Base-by-base conservation (phyloP, 352 stramenopile species). In the Phytophthora nicotianae region DNA sequence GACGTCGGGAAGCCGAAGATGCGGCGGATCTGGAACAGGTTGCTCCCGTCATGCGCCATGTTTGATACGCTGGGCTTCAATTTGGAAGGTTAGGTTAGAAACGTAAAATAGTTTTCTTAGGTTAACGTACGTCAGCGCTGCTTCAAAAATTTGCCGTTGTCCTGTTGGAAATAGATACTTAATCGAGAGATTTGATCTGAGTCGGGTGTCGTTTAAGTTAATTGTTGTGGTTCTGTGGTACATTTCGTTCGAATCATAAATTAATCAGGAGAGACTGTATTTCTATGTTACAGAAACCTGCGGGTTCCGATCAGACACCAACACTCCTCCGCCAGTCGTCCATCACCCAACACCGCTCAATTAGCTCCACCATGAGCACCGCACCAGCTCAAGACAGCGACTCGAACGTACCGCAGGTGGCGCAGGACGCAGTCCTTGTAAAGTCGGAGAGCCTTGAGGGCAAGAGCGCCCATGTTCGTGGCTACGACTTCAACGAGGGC, bases 401-500 rank as follows among this genome's bases (percentile, higher is more conserved):
- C 45, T 2, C 37, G 17, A 58, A 27, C 16, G 69, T 70, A 33
- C 81, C 81, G 32, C 65, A 84, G 19, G 69, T 80, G 50, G 86
- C 86, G 27, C 86, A 95, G 65, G 75, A 80, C 26, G 79, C 83
- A 19, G 83, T 95, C 33, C 75, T 93, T 35, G 75, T 93, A 65
- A 74, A 77, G 32, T 95, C 86, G 1, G 86, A 95, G 54, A 63
- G 85, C 50, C 77, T 95, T 41, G 84, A 93, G 53, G 84, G 84
- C 49, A 88, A 91, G 72, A 67, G 57, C 45, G 60, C 67, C 13
- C 68, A 64, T 9, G 84, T 93, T 32, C 54, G 40, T 41, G 91
- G 90, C 46, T 96, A 97, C 57, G 91, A 98, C 65, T 98, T 97
- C 68, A 96, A 97, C 57, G 57, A 94, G 5, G 89, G 90, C 40